Conservation (phyloP, 495 filamentous ascomycete species). For the Lepidopterella palustris region DNA sequence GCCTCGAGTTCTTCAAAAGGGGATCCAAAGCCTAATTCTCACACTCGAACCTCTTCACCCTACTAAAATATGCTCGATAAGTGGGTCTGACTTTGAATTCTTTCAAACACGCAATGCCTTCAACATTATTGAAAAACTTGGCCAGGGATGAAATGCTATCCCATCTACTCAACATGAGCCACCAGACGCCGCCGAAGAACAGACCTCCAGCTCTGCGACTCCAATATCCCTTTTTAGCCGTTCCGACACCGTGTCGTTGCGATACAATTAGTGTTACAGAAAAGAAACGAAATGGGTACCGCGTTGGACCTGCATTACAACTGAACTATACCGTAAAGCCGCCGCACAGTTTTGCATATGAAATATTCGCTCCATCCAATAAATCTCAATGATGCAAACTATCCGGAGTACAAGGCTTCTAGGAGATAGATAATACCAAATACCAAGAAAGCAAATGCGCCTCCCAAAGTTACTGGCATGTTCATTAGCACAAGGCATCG, state of each 20-base stretch:
- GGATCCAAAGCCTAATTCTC: no score
- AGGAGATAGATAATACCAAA: conserved; percentile 88
- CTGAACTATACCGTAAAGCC: not conserved
- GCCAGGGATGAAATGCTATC: no score
- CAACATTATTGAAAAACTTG: no score
- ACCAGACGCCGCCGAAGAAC: not conserved
- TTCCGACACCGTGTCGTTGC: not conserved
- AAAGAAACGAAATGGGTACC: not conserved
- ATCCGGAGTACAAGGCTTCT: conserved; percentile 51
- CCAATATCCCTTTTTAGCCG: not conserved
- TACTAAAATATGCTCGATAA: no score
- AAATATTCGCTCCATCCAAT: not conserved
- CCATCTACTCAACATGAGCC: not conserved
- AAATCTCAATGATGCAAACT: not conserved
- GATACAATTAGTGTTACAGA: not conserved
- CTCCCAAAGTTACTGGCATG: conserved; percentile 78
- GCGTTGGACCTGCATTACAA: not conserved
- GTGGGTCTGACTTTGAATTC: no score
- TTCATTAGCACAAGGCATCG: not conserved
- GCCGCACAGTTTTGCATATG: not conserved
- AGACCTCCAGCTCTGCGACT: not conserved
- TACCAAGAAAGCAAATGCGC: conserved; percentile 80
- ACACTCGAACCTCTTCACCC: no score
- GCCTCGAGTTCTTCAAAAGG: no score
- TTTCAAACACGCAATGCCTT: no score